These are phyloP conservation scores for Tuber indicum DNA, from an alignment of 495 filamentous ascomycete species.

Conservation along the genomic window DNA sequence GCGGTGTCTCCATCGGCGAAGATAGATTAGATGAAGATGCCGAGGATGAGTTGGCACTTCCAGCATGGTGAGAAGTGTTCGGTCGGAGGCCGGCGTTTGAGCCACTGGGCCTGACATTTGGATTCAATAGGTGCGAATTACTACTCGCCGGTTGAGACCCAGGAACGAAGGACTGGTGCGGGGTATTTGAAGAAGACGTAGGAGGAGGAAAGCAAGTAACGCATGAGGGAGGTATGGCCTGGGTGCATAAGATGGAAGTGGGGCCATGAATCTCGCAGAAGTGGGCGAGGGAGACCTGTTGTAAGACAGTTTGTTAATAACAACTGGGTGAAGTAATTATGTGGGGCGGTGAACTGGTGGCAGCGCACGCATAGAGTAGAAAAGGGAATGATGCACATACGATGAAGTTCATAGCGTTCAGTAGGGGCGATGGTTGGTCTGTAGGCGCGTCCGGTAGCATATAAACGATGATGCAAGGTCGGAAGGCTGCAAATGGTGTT, in stretches of 20 bases:
- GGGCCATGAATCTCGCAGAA: slow-evolving; percentile 95
- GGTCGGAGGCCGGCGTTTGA: slow-evolving; percentile 25
- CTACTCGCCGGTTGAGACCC: slow-evolving; percentile 18
- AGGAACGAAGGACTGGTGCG: slow-evolving; percentile 45
- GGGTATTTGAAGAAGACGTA: slow-evolving; percentile 45
- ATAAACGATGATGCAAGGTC: slow-evolving; percentile 15
- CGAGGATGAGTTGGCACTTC: slow-evolving; percentile 31
- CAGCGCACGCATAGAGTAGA: slow-evolving; percentile 11
- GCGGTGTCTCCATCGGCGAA: slow-evolving; percentile 49
- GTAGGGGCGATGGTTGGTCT: slow-evolving; percentile 24
- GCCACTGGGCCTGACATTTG: neutral
- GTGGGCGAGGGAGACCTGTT: slow-evolving; percentile 84
- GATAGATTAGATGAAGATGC: slow-evolving; percentile 37
- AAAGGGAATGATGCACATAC: slow-evolving; percentile 37
- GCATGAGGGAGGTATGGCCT: slow-evolving; percentile 73
- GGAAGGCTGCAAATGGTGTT: slow-evolving; percentile 23
- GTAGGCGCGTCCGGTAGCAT: slow-evolving; percentile 16
- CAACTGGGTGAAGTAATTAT: slow-evolving; percentile 10
- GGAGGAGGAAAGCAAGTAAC: slow-evolving; percentile 58
- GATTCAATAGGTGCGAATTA: neutral
- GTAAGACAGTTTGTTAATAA: slow-evolving; percentile 24
- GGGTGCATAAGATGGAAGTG: slow-evolving; percentile 90
- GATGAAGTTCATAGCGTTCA: slow-evolving; percentile 42
- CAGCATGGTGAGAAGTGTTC: slow-evolving; percentile 32
- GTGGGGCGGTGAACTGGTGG: slow-evolving; percentile 17